These are phyloP conservation scores for Didymella lethalis DNA, from an alignment of 2,329 filamentous ascomycete genomes.

Conservation along the genomic window DNA sequence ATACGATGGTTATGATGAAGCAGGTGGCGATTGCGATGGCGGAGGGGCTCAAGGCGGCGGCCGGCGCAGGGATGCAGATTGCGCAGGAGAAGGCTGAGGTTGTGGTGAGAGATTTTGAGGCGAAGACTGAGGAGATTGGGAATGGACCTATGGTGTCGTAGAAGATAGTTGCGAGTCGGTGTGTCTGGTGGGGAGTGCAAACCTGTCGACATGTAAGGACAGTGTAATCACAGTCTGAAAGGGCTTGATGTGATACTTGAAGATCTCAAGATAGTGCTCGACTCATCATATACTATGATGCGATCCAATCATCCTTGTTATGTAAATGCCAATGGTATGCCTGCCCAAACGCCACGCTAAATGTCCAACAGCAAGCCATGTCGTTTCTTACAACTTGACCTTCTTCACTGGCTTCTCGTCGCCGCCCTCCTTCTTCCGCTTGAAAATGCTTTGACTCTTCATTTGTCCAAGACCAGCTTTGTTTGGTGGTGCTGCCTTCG, in stretches of 20 bases:
- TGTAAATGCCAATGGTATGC: constrained; percentile 2
- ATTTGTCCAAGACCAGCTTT: constrained; percentile 43
- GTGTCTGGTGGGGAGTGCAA: not conserved
- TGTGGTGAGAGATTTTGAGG: constrained; percentile 25
- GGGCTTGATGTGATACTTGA: not conserved
- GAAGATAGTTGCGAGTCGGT: not conserved
- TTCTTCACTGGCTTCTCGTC: constrained; percentile 45
- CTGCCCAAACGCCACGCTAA: constrained; percentile 33
- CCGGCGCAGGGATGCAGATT: constrained; percentile 37
- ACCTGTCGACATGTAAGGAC: not conserved
- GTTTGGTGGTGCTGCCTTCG: constrained; percentile 36
- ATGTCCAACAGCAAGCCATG: constrained; percentile 7
- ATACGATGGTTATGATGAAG: constrained; percentile 51
- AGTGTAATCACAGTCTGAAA: not conserved
- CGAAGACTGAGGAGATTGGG: not conserved
- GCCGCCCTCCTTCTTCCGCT: constrained; percentile 42
- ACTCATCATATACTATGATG: not conserved
- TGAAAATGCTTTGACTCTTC: constrained; percentile 51
- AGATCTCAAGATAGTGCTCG: not conserved
- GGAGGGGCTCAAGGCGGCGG: constrained; percentile 40
- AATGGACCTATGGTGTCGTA: not conserved
- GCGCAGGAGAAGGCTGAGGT: constrained; percentile 30
- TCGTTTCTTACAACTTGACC: constrained; percentile 38
- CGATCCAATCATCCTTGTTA: not conserved
- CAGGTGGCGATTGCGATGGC: constrained; percentile 43